Evolutionary conservation across 345 rosid species (phyloP).

Genomic region (Sapria himalayana): DNA sequence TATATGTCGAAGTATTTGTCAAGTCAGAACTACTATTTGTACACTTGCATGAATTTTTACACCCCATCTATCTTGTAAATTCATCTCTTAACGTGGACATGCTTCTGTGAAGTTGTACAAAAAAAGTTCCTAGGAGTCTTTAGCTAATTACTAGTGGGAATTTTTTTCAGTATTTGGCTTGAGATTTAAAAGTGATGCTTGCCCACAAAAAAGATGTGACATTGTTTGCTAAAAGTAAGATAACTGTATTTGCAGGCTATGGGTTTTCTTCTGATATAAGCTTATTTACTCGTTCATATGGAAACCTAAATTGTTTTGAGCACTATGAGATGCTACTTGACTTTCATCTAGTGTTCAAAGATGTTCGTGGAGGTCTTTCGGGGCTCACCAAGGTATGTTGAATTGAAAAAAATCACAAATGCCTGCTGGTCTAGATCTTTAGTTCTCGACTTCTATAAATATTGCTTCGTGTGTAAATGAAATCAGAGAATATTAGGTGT

Average conservation of each 20-base stretch:
- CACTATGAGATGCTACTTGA: conserved; percentile 66
- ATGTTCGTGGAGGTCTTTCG: conserved; percentile 55
- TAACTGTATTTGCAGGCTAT: conserved; percentile 34
- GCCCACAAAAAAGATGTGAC: no score
- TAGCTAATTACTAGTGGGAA: no score
- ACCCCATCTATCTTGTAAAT: no score
- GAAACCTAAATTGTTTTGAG: conserved; percentile 58
- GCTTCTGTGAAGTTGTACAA: no score
- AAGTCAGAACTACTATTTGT: neutral
- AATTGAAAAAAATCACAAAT: neutral
- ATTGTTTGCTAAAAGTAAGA: neutral
- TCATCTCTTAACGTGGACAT: no score
- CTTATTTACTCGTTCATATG: conserved; percentile 49
- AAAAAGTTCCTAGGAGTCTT: no score
- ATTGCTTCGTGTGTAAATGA: neutral
- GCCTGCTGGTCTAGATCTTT: conserved; percentile 5
- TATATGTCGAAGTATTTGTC: conserved; percentile 1
- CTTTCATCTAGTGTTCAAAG: conserved; percentile 53
- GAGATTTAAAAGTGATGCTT: conserved; percentile 4
- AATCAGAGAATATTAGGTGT: conserved; percentile 70
- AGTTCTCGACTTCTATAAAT: no score
- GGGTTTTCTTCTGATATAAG: conserved; percentile 63
- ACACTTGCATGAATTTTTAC: neutral
- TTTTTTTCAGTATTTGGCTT: no score
- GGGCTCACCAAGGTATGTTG: conserved; percentile 56